Evolutionary conservation across 2,329 filamentous ascomycete species (phyloP), one percentile per base, ranked within the genome.

Genomic region (Diaporthe velutina): DNA sequence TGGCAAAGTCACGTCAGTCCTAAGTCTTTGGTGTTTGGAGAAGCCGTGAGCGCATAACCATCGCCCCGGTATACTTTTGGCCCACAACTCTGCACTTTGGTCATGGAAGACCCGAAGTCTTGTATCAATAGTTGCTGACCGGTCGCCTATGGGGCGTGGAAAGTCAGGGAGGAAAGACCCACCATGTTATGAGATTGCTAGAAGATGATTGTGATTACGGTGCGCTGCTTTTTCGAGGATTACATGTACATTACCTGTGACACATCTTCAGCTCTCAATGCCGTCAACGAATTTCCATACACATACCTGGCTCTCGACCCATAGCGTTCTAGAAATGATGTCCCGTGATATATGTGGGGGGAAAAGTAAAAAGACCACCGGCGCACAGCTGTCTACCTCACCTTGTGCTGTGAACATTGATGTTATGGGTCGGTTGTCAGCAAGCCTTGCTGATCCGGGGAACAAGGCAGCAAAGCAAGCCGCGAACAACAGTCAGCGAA

Each of bases 1-100:
- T 80, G 5, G 68, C 60, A 12, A 78, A 80, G 75, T 79, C 76
- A 7, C 70, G 70, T 35, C 25, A 8, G 17, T 60, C 28, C 13
- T 55, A 33, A 9, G 7, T 12, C 10, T 52, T n/a, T 38, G 38
- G 25, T n/a, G 38, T 7, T 45, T 12, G 38, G 10, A 2, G 10
- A 15, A 5, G 7, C 40, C 17, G 7, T 13, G 42, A 17, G 19
- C 17, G 17, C 7, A 3, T 48, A 22, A 8, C 6, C 4, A 19
- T 12, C 58, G 12, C 12, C 5, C 17, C 17, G n/a, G 35, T 38
- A 6, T 9, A n/a, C 8, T 45, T 9, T 38, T 25, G 58, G 25
- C 40, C 30, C 13, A 15, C 22, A 8, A 54, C 15, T 30, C n/a
- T 12, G 50, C 50, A 28, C 25, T 0, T 3, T 52, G 48, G n/a